A percentile compares a stretch with the other conserved stretches of the same genome.
Evolutionary conservation across 1,139 yeast species (phyloP).

Genomic region (Taphrina deformans): DNA sequence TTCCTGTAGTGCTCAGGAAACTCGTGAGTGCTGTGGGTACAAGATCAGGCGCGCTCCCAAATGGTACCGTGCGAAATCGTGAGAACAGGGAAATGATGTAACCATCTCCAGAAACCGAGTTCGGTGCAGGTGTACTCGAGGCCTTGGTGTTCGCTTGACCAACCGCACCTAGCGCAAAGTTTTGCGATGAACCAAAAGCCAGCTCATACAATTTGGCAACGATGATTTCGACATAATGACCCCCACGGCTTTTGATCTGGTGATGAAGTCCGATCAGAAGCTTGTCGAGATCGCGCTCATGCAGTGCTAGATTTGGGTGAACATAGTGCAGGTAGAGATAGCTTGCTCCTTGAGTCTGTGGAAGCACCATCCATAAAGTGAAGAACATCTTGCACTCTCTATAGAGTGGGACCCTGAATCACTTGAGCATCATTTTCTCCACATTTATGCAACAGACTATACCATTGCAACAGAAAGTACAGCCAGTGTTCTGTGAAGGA

Average conservation of each 20-base stretch:
- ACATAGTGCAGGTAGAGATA: constrained; percentile 37
- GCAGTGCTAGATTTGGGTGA: constrained; percentile 36
- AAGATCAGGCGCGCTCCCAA: constrained; percentile 7
- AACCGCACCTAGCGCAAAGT: not conserved
- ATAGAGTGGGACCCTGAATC: constrained; percentile 52
- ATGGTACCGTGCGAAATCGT: constrained; percentile 24
- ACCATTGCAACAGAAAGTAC: constrained; percentile 47
- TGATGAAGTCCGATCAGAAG: constrained; percentile 28
- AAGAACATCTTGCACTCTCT: constrained; percentile 48
- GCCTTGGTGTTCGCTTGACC: not conserved
- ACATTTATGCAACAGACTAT: not conserved
- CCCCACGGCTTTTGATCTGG: constrained; percentile 27
- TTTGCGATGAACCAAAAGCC: constrained; percentile 7
- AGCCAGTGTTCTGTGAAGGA: constrained; percentile 51
- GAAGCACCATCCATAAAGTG: constrained; percentile 56
- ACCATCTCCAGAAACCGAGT: not conserved
- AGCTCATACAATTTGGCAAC: not conserved
- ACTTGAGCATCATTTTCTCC: not conserved
- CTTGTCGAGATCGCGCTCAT: constrained; percentile 38
- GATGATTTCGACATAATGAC: constrained; percentile 8
- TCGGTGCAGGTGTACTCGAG: not conserved
- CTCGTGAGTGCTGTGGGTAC: constrained; percentile 15
- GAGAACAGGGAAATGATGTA: constrained; percentile 12
- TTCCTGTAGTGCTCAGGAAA: not conserved
- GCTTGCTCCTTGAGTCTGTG: constrained; percentile 44